phyloP scores from a whole-genome alignment of 2,329 filamentous ascomycete genomes.

The Herpotrichia juniperi region DNA sequence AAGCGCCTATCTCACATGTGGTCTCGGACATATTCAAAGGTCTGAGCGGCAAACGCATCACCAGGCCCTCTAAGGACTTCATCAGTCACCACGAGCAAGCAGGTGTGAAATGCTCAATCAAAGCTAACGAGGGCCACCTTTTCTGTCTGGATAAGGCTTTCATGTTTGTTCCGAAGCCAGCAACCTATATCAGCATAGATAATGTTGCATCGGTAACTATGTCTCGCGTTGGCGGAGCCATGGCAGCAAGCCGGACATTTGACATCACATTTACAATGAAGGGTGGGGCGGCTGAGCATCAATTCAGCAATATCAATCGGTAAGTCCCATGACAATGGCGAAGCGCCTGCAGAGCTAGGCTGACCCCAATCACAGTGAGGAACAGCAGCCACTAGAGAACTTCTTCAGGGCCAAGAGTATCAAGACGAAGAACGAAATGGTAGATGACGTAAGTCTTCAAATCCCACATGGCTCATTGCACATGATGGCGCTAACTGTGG shows the following conservation, averaged over 20 bases:
- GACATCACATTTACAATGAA: constrained; percentile 95
- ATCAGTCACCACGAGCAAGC: constrained; percentile 89
- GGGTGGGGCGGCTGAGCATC: constrained; percentile 82
- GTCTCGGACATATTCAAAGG: constrained; percentile 96
- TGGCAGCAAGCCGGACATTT: constrained; percentile 93
- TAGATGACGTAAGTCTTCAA: constrained; percentile 76
- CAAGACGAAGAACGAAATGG: constrained; percentile 98
- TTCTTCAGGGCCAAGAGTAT: constrained; percentile 97
- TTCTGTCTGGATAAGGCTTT: constrained; percentile 98
- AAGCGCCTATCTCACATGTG: constrained; percentile 85
- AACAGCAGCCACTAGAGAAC: constrained; percentile 92
- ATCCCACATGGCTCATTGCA: constrained; percentile 1
- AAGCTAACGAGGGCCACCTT: constrained; percentile 95
- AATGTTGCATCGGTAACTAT: constrained; percentile 91
- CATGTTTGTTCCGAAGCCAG: constrained; percentile 98
- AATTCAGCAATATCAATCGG: constrained; percentile 99
- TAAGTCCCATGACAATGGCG: constrained; percentile 36
- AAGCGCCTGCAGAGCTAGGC: constrained; percentile 8
- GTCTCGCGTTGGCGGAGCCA: constrained; percentile 90
- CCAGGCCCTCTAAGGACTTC: constrained; percentile 93
- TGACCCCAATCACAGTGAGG: constrained; percentile 64
- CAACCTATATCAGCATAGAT: constrained; percentile 95
- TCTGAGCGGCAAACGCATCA: constrained; percentile 92
- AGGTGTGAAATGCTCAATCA: constrained; percentile 99
- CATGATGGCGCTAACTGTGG: constrained; percentile 28